A percentile compares a stretch with the other conserved stretches of the same genome.
These are phyloP conservation scores for Ogataea nitratoaversa DNA, from an alignment of 805 yeast genomes.

Conservation along the genomic window DNA sequence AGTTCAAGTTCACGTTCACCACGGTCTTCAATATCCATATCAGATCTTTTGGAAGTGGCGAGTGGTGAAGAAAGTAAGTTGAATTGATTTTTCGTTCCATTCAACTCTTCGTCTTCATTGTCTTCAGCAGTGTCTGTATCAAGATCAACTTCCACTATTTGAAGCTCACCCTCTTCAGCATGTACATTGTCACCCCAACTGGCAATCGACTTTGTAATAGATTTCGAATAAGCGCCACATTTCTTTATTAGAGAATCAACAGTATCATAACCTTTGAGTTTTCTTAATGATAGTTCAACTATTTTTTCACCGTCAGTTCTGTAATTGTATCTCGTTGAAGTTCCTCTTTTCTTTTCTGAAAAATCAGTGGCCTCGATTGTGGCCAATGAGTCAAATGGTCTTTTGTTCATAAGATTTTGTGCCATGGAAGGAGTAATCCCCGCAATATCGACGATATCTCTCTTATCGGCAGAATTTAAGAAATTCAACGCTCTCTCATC, in stretches of 20 bases:
- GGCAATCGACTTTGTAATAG: constrained; percentile 66
- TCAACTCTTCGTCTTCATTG: constrained; percentile 34
- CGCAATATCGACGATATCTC: constrained; percentile 78
- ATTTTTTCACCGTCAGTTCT: constrained; percentile 70
- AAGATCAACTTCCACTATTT: constrained; percentile 48
- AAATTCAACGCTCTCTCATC: constrained; percentile 70
- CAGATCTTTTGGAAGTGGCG: too few species aligned
- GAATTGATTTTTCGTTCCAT: background rate
- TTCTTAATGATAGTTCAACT: constrained; percentile 63
- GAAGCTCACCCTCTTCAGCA: constrained; percentile 61
- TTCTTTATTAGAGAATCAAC: constrained; percentile 86
- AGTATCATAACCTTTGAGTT: constrained; percentile 85
- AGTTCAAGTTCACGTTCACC: constrained; percentile 29
- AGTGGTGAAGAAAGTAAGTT: too few species aligned
- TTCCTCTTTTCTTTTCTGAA: constrained; percentile 20
- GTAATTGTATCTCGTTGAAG: constrained; percentile 33
- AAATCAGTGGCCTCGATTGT: constrained; percentile 58
- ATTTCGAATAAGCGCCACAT: constrained; percentile 73
- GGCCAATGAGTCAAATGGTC: constrained; percentile 66
- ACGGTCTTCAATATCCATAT: constrained; percentile 24
- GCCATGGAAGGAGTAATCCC: constrained; percentile 67
- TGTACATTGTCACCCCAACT: constrained; percentile 86
- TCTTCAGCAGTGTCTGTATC: constrained; percentile 34
- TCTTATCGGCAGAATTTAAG: constrained; percentile 68
- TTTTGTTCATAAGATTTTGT: constrained; percentile 49